Evolutionary conservation across 2,329 filamentous ascomycete species (phyloP).

Genomic region (Fusarium sp.): DNA sequence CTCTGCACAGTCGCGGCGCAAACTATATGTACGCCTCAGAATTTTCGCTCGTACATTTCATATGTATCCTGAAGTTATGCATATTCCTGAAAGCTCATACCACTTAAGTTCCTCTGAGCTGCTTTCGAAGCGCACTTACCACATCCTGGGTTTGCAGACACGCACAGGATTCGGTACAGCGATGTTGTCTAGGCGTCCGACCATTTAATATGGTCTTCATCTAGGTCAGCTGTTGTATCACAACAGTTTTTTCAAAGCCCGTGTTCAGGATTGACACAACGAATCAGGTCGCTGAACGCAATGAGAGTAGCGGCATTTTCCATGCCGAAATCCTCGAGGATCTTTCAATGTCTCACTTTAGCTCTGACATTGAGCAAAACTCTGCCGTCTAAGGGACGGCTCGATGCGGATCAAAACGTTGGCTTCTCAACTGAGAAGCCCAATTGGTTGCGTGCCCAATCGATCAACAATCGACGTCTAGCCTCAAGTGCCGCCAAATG

Average conservation of each 20-base stretch:
- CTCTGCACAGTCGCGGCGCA: constrained; percentile 13
- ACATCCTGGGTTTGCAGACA: neutral
- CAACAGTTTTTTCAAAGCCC: constrained; percentile 1
- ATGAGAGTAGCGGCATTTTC: neutral
- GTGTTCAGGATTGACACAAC: neutral
- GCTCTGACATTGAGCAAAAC: neutral
- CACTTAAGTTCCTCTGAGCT: neutral
- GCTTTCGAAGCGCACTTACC: neutral
- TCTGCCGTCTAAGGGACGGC: constrained; percentile 1
- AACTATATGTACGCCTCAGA: constrained; percentile 11
- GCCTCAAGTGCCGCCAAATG: constrained; percentile 8
- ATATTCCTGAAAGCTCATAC: neutral
- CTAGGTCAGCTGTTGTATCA: neutral
- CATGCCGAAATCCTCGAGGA: neutral
- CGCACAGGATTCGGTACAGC: neutral
- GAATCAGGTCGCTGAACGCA: neutral
- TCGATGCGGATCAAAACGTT: constrained; percentile 1
- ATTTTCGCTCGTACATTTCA: neutral
- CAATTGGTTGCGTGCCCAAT: constrained; percentile 20
- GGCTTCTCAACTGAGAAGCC: constrained; percentile 11
- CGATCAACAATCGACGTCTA: constrained; percentile 4
- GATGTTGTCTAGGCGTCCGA: neutral
- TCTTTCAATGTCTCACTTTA: constrained; percentile 15
- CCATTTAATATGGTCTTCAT: neutral
- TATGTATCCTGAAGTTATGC: neutral